Base-by-base conservation (phyloP, 129 eudicot species). In the Tanacetum coccineum region DNA sequence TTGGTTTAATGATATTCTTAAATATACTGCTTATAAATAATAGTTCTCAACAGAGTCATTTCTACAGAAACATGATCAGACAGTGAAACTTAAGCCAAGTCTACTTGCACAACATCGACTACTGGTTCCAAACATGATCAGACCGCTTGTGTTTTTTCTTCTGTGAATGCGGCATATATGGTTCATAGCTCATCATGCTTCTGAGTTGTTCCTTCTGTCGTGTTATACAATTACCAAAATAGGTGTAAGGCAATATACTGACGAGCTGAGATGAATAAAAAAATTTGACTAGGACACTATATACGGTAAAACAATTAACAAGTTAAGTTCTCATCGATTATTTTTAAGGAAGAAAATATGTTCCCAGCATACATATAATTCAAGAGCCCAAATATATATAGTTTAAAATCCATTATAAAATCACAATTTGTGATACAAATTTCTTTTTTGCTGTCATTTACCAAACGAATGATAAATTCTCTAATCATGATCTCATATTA, bases 131-230 rank as follows among this genome's bases (percentile, higher is more conserved):
- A 6, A 2, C 21, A n/a, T 3, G 21, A 51, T 61, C 28, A 10
- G n/a, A n/a, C n/a, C n/a, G n/a, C 15, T 54, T 54, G 21, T 22
- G 54, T 26, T 68, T 54, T 22, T 68, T 68, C 42, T 15, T 50
- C 19, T 9, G 36, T 18, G 11, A 8, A 67, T 67, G 25, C 25
- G 25, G 25, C 25, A 20, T 30, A 17, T 40, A 67, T 0, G 13
- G 45, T 71, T 74, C 62, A 74, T 44, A 74, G 78, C 66, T 74
- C 73, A 57, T 74, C 78, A 58, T 65, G 78, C 72, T 74, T 59
- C 62, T 30, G 9, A 19, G 45, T 74, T 56, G 73, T 74, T 74
- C 73, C 73, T 74, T 66, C 78, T 74, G 67, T 66, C 21, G 39
- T 44, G 40, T 54, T 65, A 47, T 45, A 66, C 67, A 66, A 65